Evolutionary conservation across 225 moss, liverwort and hornwort genomes (phyloP), one percentile per base, ranked within the genome.

Genomic region (Asterella californica): DNA sequence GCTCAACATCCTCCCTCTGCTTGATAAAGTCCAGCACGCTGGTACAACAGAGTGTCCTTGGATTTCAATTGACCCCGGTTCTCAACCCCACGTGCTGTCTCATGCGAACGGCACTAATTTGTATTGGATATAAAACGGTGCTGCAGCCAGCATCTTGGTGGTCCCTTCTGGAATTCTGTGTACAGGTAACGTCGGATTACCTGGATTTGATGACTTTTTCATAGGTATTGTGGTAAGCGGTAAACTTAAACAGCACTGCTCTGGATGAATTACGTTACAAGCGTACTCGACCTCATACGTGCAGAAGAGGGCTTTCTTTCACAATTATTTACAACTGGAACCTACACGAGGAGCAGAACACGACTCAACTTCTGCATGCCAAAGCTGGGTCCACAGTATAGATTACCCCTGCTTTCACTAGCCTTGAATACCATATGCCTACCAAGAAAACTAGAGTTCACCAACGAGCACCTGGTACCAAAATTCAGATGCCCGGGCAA

Each of bases 301-400:
- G 70, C 46, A 48, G n/a, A 71, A 1, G 47, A 46, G 47, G 8
- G 4, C 5, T 47, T 47, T 47, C 22, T 22, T 42, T 42, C 22
- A 70, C 38, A 19, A 38, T 14, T 30, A 21, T 34, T 32, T 49
- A 50, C 46, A n/a, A 48, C 19, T n/a, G 30, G 10, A 74, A 7
- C 34, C 25, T 76, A 76, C 59, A 76, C 19, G n/a, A 64, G 47
- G 64, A 77, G 64, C 29, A 77, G 46, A 53, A 76, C 34, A 38
- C 60, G 76, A 38, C 59, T 42, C 60, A 60, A 8, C 47, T 48
- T 77, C 15, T 65, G 77, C 30, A 46, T 6, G 45, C 38, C 63
- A 5, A 77, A 17, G 30, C 46, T 63, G 17, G 77, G 64, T 25
- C 64, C 38, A 64, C 63, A 77, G 32, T 64, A 64, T 27, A 45